Evolutionary conservation across 1,139 yeast genomes (phyloP).

Genomic region (Diutina catenulata): DNA sequence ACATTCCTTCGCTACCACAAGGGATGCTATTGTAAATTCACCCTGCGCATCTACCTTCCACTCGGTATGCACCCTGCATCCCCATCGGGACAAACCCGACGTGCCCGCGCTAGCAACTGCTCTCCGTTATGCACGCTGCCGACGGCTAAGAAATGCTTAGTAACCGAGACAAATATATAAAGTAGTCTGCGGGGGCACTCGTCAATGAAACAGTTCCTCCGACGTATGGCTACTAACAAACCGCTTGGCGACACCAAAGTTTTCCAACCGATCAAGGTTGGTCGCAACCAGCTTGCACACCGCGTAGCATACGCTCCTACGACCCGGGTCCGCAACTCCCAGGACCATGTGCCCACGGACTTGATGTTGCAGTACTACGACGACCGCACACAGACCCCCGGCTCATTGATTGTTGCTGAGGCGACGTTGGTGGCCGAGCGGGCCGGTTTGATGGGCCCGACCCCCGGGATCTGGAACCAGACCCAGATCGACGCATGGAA

Average conservation of each 20-base stretch:
- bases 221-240: too few species aligned
- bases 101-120: too few species aligned
- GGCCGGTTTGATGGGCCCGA: constrained; percentile 26
- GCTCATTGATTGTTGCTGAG: constrained; percentile 23
- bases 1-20: too few species aligned
- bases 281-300: constrained; percentile 5
- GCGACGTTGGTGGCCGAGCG: constrained; percentile 15
- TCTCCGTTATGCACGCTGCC: too few species aligned
- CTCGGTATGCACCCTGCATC: too few species aligned
- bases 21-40: too few species aligned
- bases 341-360: constrained; percentile 10
- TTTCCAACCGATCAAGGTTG: constrained; percentile 7
- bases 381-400: constrained; percentile 21
- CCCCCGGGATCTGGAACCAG: constrained; percentile 43
- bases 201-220: too few species aligned
- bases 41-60: too few species aligned
- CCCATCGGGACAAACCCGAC: too few species aligned
- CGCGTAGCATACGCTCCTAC: constrained; percentile 7
- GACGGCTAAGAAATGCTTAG: too few species aligned
- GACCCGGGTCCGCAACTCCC: constrained; percentile 6
- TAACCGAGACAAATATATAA: too few species aligned
- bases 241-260: constrained; percentile 5
- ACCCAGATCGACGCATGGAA: constrained; percentile 40
- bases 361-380: constrained; percentile 18
- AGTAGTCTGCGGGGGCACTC: too few species aligned